Conservation (phyloP, 2,329 filamentous ascomycete genomes). For the Aspergillus sp. region DNA sequence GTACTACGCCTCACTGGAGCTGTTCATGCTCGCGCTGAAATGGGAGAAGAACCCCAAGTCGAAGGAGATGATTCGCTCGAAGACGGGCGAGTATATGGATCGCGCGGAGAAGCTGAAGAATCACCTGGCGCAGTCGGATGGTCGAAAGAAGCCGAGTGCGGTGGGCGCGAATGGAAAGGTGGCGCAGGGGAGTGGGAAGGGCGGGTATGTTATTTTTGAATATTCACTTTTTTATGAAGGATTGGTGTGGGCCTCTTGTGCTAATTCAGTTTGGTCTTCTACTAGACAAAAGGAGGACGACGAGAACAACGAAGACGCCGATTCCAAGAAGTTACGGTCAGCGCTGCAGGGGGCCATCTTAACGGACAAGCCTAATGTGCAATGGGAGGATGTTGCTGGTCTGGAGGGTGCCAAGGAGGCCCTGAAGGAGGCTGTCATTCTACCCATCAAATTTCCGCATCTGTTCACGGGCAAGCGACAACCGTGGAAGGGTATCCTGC, state of each 20-base stretch:
- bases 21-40: conserved; percentile 98
- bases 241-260: conserved; percentile 1
- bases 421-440: conserved; percentile 90
- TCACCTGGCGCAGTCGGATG: conserved; percentile 62
- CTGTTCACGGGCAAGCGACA: conserved; percentile 92
- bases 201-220: conserved; percentile 36
- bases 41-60: conserved; percentile 98
- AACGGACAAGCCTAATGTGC: conserved; percentile 89
- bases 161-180: conserved; percentile 46
- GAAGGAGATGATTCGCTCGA: conserved; percentile 94
- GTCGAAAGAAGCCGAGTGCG: conserved; percentile 45
- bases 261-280: conserved; percentile 2
- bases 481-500: conserved; percentile 94
- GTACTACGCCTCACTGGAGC: conserved; percentile 91
- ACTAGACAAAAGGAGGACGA: conserved; percentile 39
- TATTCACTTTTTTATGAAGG: background rate
- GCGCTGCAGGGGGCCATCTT: conserved; percentile 87
- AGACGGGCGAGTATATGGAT: conserved; percentile 96
- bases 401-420: conserved; percentile 92
- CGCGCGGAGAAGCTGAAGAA: conserved; percentile 95
- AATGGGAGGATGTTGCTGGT: conserved; percentile 97
- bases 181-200: conserved; percentile 46
- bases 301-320: conserved; percentile 70
- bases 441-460: conserved; percentile 97
- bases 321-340: conserved; percentile 88